Percentiles rank a stretch among this genome's conserved stretches.
phyloP scores from a whole-genome alignment of 768 basidiomycete genomes.

The Dioszegia crocea region DNA sequence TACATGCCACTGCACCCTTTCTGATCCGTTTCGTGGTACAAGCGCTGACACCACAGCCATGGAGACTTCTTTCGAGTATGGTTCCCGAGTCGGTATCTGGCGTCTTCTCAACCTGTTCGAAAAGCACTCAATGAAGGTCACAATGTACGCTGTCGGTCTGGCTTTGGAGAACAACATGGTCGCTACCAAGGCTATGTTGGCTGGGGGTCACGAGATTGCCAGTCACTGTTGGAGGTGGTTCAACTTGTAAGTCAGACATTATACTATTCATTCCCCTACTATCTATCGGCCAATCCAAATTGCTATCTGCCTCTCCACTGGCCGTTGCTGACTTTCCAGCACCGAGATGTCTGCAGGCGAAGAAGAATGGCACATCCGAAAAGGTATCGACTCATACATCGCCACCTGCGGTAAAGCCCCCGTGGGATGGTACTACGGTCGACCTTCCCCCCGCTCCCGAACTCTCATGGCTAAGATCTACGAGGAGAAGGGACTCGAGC shows the following conservation, averaged over 20 bases:
- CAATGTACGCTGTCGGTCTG: slow-evolving; percentile 16
- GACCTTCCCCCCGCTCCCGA: slow-evolving; percentile 11
- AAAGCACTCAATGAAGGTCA: slow-evolving; percentile 11
- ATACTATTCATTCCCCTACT: too few species aligned
- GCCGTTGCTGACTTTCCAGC: not conserved
- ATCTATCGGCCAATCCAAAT: too few species aligned
- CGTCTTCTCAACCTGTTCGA: slow-evolving; percentile 16
- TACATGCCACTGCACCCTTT: too few species aligned
- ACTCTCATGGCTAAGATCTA: slow-evolving; percentile 16
- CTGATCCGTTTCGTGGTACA: too few species aligned
- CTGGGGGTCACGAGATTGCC: slow-evolving; percentile 15
- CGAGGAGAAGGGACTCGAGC: slow-evolving; percentile 12
- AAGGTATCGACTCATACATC: slow-evolving; percentile 14
- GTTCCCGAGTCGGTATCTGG: slow-evolving; percentile 16
- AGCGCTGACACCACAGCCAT: slow-evolving; percentile 6
- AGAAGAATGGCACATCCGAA: slow-evolving; percentile 15
- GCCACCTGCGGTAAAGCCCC: slow-evolving; percentile 13
- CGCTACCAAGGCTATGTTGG: slow-evolving; percentile 7
- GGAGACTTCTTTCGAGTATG: slow-evolving; percentile 22
- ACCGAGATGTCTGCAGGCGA: slow-evolving; percentile 9
- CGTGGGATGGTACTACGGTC: slow-evolving; percentile 22
- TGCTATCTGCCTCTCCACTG: not conserved
- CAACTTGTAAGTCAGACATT: slow-evolving; percentile 16
- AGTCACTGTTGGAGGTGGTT: slow-evolving; percentile 18
- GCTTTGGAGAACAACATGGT: slow-evolving; percentile 10